Conservation (phyloP, 75 land plant genomes). For the Sequoiadendron giganteum region DNA sequence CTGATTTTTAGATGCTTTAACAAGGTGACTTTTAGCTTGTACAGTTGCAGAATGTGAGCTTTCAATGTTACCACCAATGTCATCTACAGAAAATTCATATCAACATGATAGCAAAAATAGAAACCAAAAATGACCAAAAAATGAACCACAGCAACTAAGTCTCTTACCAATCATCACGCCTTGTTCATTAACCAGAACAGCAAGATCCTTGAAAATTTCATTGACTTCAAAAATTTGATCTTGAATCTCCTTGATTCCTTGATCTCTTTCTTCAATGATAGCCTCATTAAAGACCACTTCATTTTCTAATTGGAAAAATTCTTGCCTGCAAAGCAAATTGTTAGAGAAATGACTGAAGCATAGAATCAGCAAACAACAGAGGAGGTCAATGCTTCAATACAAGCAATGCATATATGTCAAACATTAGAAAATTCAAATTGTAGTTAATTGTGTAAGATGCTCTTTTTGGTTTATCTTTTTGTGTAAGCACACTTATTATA, state of each 20-base stretch:
- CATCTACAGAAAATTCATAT: slow-evolving; percentile 37
- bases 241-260: slow-evolving; percentile 87
- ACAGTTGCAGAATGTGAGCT: slow-evolving; percentile 50
- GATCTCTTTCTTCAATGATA: slow-evolving; percentile 88
- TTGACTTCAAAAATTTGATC: slow-evolving; percentile 88
- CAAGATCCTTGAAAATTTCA: slow-evolving; percentile 92
- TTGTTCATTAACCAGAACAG: slow-evolving; percentile 86
- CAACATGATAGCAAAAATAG: not conserved
- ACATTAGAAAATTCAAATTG: not conserved
- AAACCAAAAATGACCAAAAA: not conserved
- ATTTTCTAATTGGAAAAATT: slow-evolving; percentile 59
- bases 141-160: not conserved
- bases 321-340: slow-evolving; percentile 43
- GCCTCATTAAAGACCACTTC: slow-evolving; percentile 76
- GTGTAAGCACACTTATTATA: not conserved
- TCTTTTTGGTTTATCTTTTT: not conserved
- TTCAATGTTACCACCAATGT: slow-evolving; percentile 61
- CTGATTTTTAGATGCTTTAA: slow-evolving; percentile 72
- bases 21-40: slow-evolving; percentile 59
- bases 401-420: not conserved
- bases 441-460: not conserved
- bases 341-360: not conserved
- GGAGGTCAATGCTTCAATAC: not conserved
- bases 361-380: not conserved
- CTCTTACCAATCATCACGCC: slow-evolving; percentile 64